phyloP scores from a whole-genome alignment of 768 basidiomycete species.

The Phylloporus rhodoxanthus region DNA sequence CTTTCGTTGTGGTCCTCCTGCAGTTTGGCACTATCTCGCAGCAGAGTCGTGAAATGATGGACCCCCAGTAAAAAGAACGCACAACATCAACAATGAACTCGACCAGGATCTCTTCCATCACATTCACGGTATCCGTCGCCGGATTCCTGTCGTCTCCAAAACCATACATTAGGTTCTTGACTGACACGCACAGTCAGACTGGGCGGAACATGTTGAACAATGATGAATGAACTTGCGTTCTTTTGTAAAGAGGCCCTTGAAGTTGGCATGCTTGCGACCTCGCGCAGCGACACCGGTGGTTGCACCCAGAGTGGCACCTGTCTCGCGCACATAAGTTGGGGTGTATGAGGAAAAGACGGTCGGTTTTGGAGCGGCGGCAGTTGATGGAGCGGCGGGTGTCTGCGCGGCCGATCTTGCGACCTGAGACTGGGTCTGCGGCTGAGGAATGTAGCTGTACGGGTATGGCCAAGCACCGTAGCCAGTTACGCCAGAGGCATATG shows the following conservation, averaged over 20 bases:
- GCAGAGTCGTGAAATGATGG: conserved; percentile 4
- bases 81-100: conserved; percentile 90
- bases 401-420: conserved; percentile 27
- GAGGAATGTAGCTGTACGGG: conserved; percentile 54
- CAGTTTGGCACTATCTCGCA: conserved; percentile 58
- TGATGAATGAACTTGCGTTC: conserved; percentile 50
- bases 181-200: conserved; percentile 34
- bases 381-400: conserved; percentile 27
- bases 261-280: conserved; percentile 58
- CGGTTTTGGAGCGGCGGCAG: conserved; percentile 31
- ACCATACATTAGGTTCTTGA: conserved; percentile 85
- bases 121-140: conserved; percentile 79
- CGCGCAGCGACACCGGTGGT: conserved; percentile 40
- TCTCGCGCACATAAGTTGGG: conserved; percentile 48
- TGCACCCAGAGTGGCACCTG: conserved; percentile 30
- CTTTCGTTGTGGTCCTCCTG: conserved; percentile 65
- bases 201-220: conserved; percentile 1
- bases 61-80: conserved; percentile 31
- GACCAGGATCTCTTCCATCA: conserved; percentile 90
- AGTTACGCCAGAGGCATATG: conserved; percentile 61
- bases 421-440: conserved; percentile 27
- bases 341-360: conserved; percentile 55
- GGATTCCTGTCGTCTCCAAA: conserved; percentile 91
- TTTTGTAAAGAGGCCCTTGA: conserved; percentile 74
- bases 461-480: conserved; percentile 69